Base-by-base conservation (phyloP, 139 green algal genomes). In the Protoeuglena noctilucae region DNA sequence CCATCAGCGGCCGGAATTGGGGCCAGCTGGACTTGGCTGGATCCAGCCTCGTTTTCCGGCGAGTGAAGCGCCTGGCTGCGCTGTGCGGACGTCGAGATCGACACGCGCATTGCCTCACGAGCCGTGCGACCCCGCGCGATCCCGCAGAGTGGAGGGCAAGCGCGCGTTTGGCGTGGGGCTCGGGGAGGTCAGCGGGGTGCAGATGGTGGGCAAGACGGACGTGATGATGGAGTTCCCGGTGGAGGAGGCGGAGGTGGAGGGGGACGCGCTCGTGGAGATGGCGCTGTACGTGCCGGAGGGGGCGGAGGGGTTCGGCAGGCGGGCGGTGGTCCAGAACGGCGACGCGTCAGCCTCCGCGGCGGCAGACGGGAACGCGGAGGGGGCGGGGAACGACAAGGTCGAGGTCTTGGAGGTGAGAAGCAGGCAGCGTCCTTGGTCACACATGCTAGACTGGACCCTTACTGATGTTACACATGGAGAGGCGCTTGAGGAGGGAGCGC, bases 211-310 rank as follows among this genome's bases (percentile, higher is more conserved):
- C 54, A 86, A 93, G 56, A 62, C 34, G 49, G 88, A 96, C 43
- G 82, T 97, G 5, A 67, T 83, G 65, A 58, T 96, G 28, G 79
- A 96, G 72, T 88, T 97, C 47, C 76, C 88, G 46, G 63, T 80
- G 2, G 89, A 96, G 56, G 88, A 96, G 72, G 85, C 79, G 2
- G 64, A 65, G 16, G 72, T 71, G 31, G 53, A 77, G 24, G 80
- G 88, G 46, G 88, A 96, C 65, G 62, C 73, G 14, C 74, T 96
- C 26, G 68, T 84, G 30, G 88, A 91, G 69, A 82, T 96, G 58
- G 65, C 59, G 28, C 94, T 96, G 59, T 76, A 87, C 58, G 69
- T 93, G 4, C 71, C 71, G 46, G 72, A 73, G 28, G 53, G 75
- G 27, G 80, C 88, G 46, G 88, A 96, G 63, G 62, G 71, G 9